A percentile compares a stretch with the other conserved stretches of the same genome.
phyloP scores from a whole-genome alignment of 768 basidiomycete genomes.

The Boletus reticuloceps region DNA sequence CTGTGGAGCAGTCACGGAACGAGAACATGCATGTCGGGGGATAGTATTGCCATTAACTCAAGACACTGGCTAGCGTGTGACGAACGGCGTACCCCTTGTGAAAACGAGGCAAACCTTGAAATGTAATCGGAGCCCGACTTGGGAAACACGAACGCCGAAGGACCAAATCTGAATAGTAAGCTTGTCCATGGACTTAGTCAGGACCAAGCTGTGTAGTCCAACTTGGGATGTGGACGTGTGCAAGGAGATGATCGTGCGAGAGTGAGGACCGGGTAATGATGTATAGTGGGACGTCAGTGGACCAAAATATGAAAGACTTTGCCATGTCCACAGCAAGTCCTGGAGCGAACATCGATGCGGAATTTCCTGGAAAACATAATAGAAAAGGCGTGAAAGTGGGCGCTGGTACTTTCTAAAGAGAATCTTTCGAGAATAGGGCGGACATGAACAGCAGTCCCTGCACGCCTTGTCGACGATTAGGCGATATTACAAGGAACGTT shows the following conservation, averaged over 20 bases:
- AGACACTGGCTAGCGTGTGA: constrained; percentile 13
- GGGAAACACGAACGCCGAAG: constrained; percentile 15
- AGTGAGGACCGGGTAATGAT: constrained; percentile 15
- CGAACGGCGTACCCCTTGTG: constrained; percentile 4
- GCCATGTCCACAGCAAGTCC: constrained; percentile 10
- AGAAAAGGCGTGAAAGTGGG: constrained; percentile 19
- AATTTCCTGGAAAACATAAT: constrained; percentile 20
- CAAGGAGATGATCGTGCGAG: constrained; percentile 14
- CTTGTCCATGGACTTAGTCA: constrained; percentile 22
- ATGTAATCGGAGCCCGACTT: constrained; percentile 12
- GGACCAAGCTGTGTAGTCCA: constrained; percentile 12
- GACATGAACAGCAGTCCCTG: constrained; percentile 27
- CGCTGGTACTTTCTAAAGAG: constrained; percentile 17
- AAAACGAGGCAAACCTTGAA: constrained; percentile 22
- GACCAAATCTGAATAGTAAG: constrained; percentile 6
- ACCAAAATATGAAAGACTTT: constrained; percentile 11
- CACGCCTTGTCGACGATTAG: constrained; percentile 21
- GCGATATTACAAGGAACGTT: constrained; percentile 26
- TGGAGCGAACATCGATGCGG: constrained; percentile 9
- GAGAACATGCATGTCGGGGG: constrained; percentile 5
- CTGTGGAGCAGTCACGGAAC: constrained; percentile 17
- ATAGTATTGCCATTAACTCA: constrained; percentile 7
- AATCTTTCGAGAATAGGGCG: constrained; percentile 22
- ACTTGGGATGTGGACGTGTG: constrained; percentile 7
- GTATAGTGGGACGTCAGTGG: constrained; percentile 8